Evolutionary conservation across 1,139 yeast species (phyloP).

Genomic region (Geotrichum fermentans): DNA sequence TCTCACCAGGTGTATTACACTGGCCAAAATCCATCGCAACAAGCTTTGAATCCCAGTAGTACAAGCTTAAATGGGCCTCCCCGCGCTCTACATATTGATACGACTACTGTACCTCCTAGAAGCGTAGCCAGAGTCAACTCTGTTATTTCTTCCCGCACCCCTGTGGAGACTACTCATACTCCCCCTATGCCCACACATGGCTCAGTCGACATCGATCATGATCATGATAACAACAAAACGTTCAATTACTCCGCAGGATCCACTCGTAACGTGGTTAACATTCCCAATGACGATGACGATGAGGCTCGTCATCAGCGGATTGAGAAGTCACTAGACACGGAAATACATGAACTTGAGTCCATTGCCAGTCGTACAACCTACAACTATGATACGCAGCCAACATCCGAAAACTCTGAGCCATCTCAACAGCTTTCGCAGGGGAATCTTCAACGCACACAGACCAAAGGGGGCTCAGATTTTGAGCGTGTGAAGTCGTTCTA

Average conservation of each 20-base stretch:
- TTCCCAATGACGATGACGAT: slow-evolving; percentile 15
- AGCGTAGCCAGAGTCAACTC: slow-evolving; percentile 7
- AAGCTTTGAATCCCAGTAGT: slow-evolving; percentile 13
- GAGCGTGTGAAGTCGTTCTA: slow-evolving; percentile 34
- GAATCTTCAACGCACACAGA: not conserved
- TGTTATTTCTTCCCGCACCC: slow-evolving; percentile 13
- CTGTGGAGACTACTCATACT: not conserved
- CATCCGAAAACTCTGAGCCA: not conserved
- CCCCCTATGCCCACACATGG: slow-evolving; percentile 12
- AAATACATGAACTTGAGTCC: slow-evolving; percentile 7
- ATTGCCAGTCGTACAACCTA: not conserved
- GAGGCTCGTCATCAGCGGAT: slow-evolving; percentile 11
- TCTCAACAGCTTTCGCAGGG: too few relatives aligned
- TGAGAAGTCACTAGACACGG: slow-evolving; percentile 1
- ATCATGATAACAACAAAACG: too few relatives aligned
- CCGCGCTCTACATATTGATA: not conserved
- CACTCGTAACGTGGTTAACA: not conserved
- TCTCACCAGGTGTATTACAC: slow-evolving; percentile 9
- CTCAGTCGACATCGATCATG: not conserved
- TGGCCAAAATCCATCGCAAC: slow-evolving; percentile 3
- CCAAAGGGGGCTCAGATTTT: slow-evolving; percentile 23
- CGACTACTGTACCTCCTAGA: slow-evolving; percentile 4
- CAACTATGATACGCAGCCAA: not conserved
- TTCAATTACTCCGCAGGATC: not conserved
- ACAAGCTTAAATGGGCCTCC: slow-evolving; percentile 6